These are phyloP conservation scores for Boletus sp. DNA, from an alignment of 768 basidiomycete genomes.

Conservation along the genomic window DNA sequence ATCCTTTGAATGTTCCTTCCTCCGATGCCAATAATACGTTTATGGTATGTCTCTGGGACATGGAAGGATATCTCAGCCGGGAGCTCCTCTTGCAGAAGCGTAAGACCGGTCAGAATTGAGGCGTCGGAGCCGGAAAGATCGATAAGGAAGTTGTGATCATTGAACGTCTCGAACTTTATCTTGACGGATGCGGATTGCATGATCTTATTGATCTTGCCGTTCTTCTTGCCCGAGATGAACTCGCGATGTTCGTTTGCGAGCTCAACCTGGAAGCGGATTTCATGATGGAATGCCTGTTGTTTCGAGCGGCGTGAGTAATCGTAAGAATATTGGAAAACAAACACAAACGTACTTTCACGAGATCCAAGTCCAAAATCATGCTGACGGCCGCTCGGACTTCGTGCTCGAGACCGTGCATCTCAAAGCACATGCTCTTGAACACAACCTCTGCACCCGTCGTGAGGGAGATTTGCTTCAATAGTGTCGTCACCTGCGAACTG, in stretches of 20 bases:
- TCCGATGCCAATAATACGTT: slow-evolving; percentile 97
- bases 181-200: slow-evolving; percentile 97
- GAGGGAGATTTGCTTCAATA: slow-evolving; percentile 85
- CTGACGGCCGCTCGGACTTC: slow-evolving; percentile 85
- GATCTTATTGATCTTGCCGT: slow-evolving; percentile 99
- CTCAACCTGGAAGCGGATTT: slow-evolving; percentile 98
- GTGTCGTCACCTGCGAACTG: slow-evolving; percentile 74
- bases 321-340: background rate
- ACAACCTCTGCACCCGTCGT: slow-evolving; percentile 91
- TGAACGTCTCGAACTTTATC: slow-evolving; percentile 99
- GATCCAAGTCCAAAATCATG: slow-evolving; percentile 87
- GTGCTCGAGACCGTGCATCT: slow-evolving; percentile 91
- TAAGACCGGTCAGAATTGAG: slow-evolving; percentile 85
- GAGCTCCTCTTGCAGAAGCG: slow-evolving; percentile 93
- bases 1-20: slow-evolving; percentile 98
- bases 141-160: slow-evolving; percentile 92
- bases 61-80: slow-evolving; percentile 99
- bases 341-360: slow-evolving; percentile 68
- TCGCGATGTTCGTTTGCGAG: slow-evolving; percentile 97
- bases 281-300: slow-evolving; percentile 84
- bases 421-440: slow-evolving; percentile 97
- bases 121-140: slow-evolving; percentile 84
- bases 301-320: background rate
- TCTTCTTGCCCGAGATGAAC: slow-evolving; percentile 99
- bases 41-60: slow-evolving; percentile 97